A percentile compares a stretch with the other conserved stretches of the same genome.
Conservation (phyloP, 192 early-diverging fungal genomes). For the Chytriomyces hyalinus region DNA sequence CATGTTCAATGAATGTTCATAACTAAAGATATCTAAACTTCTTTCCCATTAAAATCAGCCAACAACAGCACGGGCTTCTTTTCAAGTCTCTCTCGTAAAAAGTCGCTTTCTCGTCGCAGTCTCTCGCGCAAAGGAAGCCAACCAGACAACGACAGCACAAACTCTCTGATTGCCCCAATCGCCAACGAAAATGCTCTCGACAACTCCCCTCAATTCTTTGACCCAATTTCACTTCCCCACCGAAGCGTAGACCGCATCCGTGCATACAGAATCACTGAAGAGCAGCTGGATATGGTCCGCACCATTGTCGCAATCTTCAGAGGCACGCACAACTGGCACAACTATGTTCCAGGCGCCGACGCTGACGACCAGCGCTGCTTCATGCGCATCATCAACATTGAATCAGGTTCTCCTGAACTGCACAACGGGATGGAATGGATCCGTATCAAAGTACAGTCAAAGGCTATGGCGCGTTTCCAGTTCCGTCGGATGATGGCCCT, state of each 20-base stretch:
- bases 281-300: slow-evolving; percentile 35
- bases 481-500: slow-evolving; percentile 47
- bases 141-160: neutral
- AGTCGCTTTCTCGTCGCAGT: neutral
- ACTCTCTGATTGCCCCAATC: neutral
- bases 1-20: no score
- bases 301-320: slow-evolving; percentile 38
- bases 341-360: slow-evolving; percentile 43
- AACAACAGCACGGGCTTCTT: neutral
- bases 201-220: slow-evolving; percentile 36
- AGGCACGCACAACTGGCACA: slow-evolving; percentile 51
- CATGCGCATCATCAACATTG: slow-evolving; percentile 49
- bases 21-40: no score
- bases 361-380: slow-evolving; percentile 40
- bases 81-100: neutral
- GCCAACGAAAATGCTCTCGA: neutral
- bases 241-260: slow-evolving; percentile 40
- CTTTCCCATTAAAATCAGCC: no score
- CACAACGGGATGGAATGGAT: slow-evolving; percentile 50
- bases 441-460: slow-evolving; percentile 43
- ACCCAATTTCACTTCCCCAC: slow-evolving; percentile 47
- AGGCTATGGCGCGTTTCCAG: slow-evolving; percentile 42
- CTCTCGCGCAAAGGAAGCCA: neutral
- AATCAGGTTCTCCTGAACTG: slow-evolving; percentile 35
- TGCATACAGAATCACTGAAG: slow-evolving; percentile 35